Evolutionary conservation across 1,284 basidiomycete genomes (phyloP).

Genomic region (Puccinia novopanici): DNA sequence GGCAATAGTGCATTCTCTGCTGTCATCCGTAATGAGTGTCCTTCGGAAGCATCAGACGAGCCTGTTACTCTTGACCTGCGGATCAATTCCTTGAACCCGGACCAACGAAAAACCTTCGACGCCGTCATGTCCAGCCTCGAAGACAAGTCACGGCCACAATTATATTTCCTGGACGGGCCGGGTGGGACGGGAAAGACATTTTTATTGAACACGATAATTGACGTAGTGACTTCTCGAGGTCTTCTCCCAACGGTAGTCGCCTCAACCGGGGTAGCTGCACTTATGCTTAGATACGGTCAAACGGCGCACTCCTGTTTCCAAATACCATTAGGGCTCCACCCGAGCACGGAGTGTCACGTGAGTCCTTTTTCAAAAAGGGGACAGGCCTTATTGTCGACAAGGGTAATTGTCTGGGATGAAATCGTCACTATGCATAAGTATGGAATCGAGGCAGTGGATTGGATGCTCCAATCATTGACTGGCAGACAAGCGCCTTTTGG

Average conservation of each 20-base stretch:
- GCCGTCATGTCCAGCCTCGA: too few species aligned
- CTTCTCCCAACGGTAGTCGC: slow-evolving; percentile 52
- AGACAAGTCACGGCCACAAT: too few species aligned
- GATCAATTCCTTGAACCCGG: too few species aligned
- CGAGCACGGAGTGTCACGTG: slow-evolving; percentile 54
- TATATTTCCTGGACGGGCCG: slow-evolving; percentile 62
- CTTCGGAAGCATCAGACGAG: too few species aligned
- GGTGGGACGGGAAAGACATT: slow-evolving; percentile 65
- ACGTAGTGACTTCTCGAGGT: slow-evolving; percentile 54
- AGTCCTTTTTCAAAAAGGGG: not conserved
- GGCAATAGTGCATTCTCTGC: too few species aligned
- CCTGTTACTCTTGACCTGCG: too few species aligned
- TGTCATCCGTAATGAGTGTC: too few species aligned
- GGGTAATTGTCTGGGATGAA: slow-evolving; percentile 15
- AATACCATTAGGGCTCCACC: not conserved
- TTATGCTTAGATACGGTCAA: slow-evolving; percentile 61
- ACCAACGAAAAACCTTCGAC: too few species aligned
- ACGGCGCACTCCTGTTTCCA: slow-evolving; percentile 24
- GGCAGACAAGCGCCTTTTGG: not conserved
- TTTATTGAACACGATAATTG: slow-evolving; percentile 61
- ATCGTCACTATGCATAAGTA: not conserved
- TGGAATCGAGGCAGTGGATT: slow-evolving; percentile 3
- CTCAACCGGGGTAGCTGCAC: slow-evolving; percentile 62
- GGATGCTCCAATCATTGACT: not conserved
- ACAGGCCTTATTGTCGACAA: too few species aligned